These are phyloP conservation scores for Trichoderma gracile DNA, from an alignment of 2,329 filamentous ascomycete genomes.

Conservation along the genomic window DNA sequence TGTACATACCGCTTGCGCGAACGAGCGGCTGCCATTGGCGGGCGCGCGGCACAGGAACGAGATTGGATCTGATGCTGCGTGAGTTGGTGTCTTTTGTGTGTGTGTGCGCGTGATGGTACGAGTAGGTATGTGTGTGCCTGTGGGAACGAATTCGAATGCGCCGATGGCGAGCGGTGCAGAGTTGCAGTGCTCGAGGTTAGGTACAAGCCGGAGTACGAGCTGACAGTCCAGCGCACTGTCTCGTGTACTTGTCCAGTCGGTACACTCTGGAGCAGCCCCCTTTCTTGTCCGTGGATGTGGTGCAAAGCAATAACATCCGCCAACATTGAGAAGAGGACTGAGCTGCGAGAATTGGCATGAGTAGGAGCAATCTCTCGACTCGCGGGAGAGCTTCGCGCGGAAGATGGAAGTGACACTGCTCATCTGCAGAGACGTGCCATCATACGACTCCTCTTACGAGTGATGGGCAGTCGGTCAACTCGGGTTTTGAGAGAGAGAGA, in stretches of 20 bases:
- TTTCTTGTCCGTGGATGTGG: not conserved
- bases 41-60: conserved; percentile 5
- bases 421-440: not conserved
- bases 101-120: not conserved
- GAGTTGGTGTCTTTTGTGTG: not conserved
- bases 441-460: conserved; percentile 5
- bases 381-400: not conserved
- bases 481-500: not conserved
- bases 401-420: not conserved
- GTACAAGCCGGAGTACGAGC: not conserved
- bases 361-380: not conserved
- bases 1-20: not conserved
- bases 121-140: conserved; percentile 1
- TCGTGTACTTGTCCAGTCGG: not conserved
- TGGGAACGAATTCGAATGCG: conserved; percentile 21
- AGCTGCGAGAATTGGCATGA: not conserved
- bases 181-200: not conserved
- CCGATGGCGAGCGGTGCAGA: conserved; percentile 3
- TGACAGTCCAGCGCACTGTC: conserved; percentile 13
- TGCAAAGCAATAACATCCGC: not conserved
- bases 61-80: conserved; percentile 16
- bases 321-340: not conserved
- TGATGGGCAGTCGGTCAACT: not conserved
- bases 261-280: not conserved
- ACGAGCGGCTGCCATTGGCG: conserved; percentile 11